Evolutionary conservation across 352 stramenopile genomes (phyloP).

Genomic region (Pythium aphanidermatum): DNA sequence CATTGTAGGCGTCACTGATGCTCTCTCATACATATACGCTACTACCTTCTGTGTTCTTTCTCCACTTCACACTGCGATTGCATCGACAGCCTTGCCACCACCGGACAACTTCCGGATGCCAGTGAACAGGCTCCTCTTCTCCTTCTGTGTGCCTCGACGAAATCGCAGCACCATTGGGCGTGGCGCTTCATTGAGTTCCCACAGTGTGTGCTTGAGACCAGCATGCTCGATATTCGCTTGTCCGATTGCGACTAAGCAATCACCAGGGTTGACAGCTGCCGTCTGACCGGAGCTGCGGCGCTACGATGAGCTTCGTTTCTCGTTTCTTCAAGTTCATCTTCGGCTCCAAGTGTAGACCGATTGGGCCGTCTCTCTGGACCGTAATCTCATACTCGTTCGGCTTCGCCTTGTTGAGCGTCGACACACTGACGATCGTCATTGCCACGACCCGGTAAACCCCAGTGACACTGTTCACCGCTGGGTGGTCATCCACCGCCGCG

Average conservation of each 20-base stretch:
- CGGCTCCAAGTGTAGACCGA: slow-evolving; percentile 64
- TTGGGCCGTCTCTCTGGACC: slow-evolving; percentile 46
- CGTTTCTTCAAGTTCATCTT: slow-evolving; percentile 33
- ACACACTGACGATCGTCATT: slow-evolving; percentile 78
- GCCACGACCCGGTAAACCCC: slow-evolving; percentile 77
- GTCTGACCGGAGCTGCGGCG: slow-evolving; percentile 62
- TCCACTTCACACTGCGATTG: slow-evolving; percentile 13
- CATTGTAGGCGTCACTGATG: no score
- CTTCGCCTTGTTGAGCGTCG: slow-evolving; percentile 60
- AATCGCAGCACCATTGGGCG: slow-evolving; percentile 76
- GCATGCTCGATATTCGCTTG: slow-evolving; percentile 80
- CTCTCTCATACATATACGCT: slow-evolving; percentile 12
- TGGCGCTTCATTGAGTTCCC: slow-evolving; percentile 71
- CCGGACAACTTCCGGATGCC: slow-evolving; percentile 30
- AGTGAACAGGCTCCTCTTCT: slow-evolving; percentile 74
- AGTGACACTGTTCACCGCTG: slow-evolving; percentile 70
- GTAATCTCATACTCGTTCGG: slow-evolving; percentile 78
- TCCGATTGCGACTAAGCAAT: slow-evolving; percentile 77
- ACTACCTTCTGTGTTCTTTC: background rate
- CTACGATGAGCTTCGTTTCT: slow-evolving; percentile 68
- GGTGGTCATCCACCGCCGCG: slow-evolving; percentile 62
- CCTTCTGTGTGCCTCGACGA: slow-evolving; percentile 64
- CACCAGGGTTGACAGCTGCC: slow-evolving; percentile 69
- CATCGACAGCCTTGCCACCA: slow-evolving; percentile 11
- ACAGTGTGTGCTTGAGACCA: slow-evolving; percentile 80